Evolutionary conservation across 331 rosid species (phyloP).

Genomic region (Malus hybrid): DNA sequence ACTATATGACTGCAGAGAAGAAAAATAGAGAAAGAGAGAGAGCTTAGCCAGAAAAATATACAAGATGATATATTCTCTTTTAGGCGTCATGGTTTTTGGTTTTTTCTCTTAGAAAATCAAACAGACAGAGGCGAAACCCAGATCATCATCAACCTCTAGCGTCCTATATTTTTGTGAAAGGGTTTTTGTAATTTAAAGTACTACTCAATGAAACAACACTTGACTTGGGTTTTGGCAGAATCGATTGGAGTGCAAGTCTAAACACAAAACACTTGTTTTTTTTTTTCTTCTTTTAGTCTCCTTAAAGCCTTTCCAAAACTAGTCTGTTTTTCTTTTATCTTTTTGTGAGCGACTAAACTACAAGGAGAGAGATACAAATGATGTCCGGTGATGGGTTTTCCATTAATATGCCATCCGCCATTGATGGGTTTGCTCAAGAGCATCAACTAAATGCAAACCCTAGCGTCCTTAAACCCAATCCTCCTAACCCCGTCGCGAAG

Average conservation of each 20-base stretch:
- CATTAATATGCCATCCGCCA: conserved; percentile 33
- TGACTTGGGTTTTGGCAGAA: conserved; percentile 56
- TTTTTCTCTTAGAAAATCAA: conserved; percentile 51
- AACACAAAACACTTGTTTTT: not conserved
- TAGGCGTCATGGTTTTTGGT: conserved; percentile 36
- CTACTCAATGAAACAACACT: conserved; percentile 14
- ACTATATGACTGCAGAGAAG: conserved; percentile 16
- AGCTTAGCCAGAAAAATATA: not conserved
- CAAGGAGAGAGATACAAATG: conserved; percentile 30
- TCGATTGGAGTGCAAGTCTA: not conserved
- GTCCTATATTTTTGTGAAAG: conserved; percentile 31
- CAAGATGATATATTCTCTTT: conserved; percentile 13
- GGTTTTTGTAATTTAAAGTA: conserved; percentile 28
- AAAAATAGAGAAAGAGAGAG: conserved; percentile 15
- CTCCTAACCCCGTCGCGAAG: conserved; percentile 36
- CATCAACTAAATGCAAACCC: conserved; percentile 47
- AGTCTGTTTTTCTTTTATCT: conserved; percentile 19
- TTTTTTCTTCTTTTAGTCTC: conserved; percentile 41
- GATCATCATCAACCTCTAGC: conserved; percentile 6
- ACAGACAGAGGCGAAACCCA: conserved; percentile 29
- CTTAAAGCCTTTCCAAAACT: conserved; percentile 17
- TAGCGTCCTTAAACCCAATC: conserved; percentile 51
- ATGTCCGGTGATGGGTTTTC: conserved; percentile 61
- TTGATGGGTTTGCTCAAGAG: conserved; percentile 41
- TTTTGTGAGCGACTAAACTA: conserved; percentile 9